Base-by-base conservation (phyloP, 1,284 basidiomycete genomes). In the Trametes pubescens region DNA sequence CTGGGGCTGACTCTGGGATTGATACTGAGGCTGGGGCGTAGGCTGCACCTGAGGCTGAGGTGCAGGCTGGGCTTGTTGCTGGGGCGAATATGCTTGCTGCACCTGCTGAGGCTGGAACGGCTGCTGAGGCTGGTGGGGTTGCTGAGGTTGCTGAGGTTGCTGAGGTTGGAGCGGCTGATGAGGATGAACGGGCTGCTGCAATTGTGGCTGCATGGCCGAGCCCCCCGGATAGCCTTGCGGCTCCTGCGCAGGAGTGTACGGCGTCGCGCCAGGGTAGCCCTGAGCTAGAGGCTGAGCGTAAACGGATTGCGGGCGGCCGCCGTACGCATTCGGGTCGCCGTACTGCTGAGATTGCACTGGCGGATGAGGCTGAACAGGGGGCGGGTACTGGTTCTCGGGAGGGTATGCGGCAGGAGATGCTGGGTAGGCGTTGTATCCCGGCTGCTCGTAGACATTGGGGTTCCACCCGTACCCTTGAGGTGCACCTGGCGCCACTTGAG, bases 391-490 rank as follows among this genome's bases (percentile, higher is more conserved):
- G 44, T 76, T 34, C 43, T 70, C 78, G 0, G 71, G 75, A 55
- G 69, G 58, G 63, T 79, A 82, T 21, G 77, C 73, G 18, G 74
- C 65, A 13, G 76, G 58, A 29, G 77, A 74, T 2, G 76, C 68
- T 29, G 82, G 77, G 62, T 71, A 79, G 0, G 76, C 75, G 53
- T 70, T 77, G 70, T 86, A 86, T 1, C 78, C 80, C 32, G 81
- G 77, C 58, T 84, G 84, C 4, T 83, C 82, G 70, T 85, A 86
- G 4, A 76, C 72, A 1, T 73, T 63, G 0, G 78, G 69, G 72
- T 80, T 76, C 78, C 77, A 78, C 46, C 79, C 79, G 55, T 82
- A 85, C 2, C 76, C 66, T 54, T 81, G 81, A 21, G 79, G 74
- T 2, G 66, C 72, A n/a, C 68, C 71, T 29, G 72, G 72, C 2